phyloP scores from a whole-genome alignment of 2,329 filamentous ascomycete species.

The Emmonsiellopsis sp. region DNA sequence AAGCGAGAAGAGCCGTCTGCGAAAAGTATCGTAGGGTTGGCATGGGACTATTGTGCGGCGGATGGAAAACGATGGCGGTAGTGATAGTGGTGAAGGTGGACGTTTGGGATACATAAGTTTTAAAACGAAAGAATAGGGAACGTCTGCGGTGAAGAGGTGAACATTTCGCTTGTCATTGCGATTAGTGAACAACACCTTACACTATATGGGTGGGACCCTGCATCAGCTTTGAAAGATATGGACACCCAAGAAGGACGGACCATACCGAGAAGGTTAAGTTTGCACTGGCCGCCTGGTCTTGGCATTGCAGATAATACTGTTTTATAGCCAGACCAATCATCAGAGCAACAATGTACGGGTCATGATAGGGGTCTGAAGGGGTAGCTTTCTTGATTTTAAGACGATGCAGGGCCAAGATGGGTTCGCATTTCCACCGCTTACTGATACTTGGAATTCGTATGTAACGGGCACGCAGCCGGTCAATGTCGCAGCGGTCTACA shows the following conservation, averaged over 20 bases:
- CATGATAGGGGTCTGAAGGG: not conserved
- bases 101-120: not conserved
- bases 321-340: constrained; percentile 3
- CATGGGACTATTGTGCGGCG: not conserved
- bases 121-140: constrained; percentile 1
- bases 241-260: too few species aligned
- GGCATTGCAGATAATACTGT: not conserved
- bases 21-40: not conserved
- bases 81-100: constrained; percentile 1
- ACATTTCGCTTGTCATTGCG: constrained; percentile 1
- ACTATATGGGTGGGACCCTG: not conserved
- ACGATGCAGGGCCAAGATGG: not conserved
- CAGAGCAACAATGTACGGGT: constrained; percentile 6
- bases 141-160: constrained; percentile 4
- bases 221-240: not conserved
- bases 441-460: not conserved
- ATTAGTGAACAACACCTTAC: constrained; percentile 3
- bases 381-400: not conserved
- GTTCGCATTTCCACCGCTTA: not conserved
- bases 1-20: not conserved
- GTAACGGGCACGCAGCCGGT: not conserved
- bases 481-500: not conserved
- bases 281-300: not conserved
- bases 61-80: not conserved
- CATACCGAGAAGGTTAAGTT: not conserved